Base-by-base conservation (phyloP, 371 early-diverging fungal species). In the Blakeslea trispora region DNA sequence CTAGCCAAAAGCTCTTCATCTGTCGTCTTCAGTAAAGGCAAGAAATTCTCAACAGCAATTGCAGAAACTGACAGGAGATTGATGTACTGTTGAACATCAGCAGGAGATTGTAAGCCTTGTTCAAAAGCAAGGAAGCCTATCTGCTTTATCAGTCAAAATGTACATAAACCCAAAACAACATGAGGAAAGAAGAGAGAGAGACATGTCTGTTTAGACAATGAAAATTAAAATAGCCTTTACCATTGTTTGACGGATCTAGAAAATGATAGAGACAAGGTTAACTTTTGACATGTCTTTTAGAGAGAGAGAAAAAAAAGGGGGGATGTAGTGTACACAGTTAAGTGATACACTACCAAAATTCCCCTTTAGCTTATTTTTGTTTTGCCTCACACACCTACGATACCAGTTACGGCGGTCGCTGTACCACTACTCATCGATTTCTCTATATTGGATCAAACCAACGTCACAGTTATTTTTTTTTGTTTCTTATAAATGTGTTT, bases 11-110 rank as follows among this genome's bases (percentile, higher is more conserved):
- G 13, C 5, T 48, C 49, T 17, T 48, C 17, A 1, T 48, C 19
- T 13, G 49, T 35, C 5, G 49, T 48, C 13, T 48, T 48, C 34
- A 48, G 34, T 32, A 48, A 32, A 21, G 31, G 34, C 4, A 28
- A 18, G 15, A 48, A 32, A 18, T 32, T 18, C 5, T 18, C 10
- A 48, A 48, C 28, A 21, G 35, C 5, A 18, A 34, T 1, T 2
- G 5, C 19, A 19, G 9, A 32, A 13, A 18, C 49, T 32, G 34
- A 28, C 32, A 48, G 17, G 11, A 13, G 14, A 9, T 2, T 11
- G 14, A 13, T 2, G 11, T 37, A 37, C 14, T 37, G 2, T 37
- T 37, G 37, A 3, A 37, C 3, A 37, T 37, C 37, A 37, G 13
- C 11, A 10, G 7, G 1, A 10, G 37, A 13, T 37, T 37, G 37